Conservation (phyloP, 163 green algal species). For the Chlorella variabilis region DNA sequence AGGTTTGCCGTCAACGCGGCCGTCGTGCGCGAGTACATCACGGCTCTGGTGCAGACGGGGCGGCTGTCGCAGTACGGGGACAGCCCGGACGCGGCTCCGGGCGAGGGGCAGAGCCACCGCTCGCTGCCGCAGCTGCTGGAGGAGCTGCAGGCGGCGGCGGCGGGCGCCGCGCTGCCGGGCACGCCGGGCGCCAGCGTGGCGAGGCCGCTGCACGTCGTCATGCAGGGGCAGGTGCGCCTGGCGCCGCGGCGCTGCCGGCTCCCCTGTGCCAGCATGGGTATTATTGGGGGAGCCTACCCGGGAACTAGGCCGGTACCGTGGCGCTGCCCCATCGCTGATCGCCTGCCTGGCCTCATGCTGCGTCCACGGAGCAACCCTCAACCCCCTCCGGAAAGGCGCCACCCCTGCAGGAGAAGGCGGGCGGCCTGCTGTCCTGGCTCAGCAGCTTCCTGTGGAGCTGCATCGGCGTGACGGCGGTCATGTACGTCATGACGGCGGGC, state of each 20-base stretch:
- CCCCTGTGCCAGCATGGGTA: too few relatives aligned
- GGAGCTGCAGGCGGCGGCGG: slow-evolving; percentile 64
- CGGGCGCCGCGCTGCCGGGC: slow-evolving; percentile 4
- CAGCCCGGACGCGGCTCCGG: background rate
- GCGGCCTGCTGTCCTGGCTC: slow-evolving; percentile 16
- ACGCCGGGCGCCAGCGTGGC: slow-evolving; percentile 53
- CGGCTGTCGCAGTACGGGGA: slow-evolving; percentile 45
- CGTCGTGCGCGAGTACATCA: slow-evolving; percentile 80
- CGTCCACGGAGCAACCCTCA: too few relatives aligned
- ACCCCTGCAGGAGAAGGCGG: slow-evolving; percentile 13
- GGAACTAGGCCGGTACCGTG: too few relatives aligned
- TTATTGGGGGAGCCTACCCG: too few relatives aligned
- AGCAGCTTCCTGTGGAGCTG: slow-evolving; percentile 31
- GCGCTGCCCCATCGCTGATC: too few relatives aligned
- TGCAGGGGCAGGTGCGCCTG: slow-evolving; percentile 42
- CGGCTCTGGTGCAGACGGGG: slow-evolving; percentile 70
- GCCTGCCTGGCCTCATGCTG: too few relatives aligned
- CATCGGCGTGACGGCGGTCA: slow-evolving; percentile 42
- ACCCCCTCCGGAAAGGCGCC: too few relatives aligned
- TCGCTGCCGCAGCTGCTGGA: slow-evolving; percentile 70
- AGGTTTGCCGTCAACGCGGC: slow-evolving; percentile 49
- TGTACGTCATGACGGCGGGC: slow-evolving; percentile 60
- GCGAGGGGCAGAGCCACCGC: slow-evolving; percentile 45
- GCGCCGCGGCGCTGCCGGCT: too few relatives aligned
- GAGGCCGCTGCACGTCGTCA: slow-evolving; percentile 74